Percentiles rank a stretch among this genome's conserved stretches.
phyloP scores from a whole-genome alignment of 495 filamentous ascomycete genomes.

The Clohesyomyces aquaticus region DNA sequence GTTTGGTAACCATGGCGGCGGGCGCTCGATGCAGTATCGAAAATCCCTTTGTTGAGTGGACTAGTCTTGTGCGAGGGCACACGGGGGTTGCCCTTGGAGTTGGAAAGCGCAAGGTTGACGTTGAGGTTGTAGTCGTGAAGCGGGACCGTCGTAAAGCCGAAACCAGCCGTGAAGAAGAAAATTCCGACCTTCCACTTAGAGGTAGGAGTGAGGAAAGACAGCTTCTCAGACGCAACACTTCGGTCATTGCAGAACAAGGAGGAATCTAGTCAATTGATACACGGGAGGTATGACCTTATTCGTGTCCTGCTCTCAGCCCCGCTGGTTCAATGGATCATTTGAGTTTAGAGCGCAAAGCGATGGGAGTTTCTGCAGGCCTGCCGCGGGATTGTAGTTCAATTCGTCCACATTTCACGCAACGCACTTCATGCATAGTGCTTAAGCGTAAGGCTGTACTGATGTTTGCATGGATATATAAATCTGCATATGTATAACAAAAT shows the following conservation, averaged over 20 bases:
- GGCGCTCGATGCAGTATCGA: constrained; percentile 32
- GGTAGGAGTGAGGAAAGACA: not conserved
- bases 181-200: constrained; percentile 3
- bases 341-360: not conserved
- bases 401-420: not conserved
- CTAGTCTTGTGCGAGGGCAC: not conserved
- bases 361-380: not conserved
- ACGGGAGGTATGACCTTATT: not conserved
- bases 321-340: not conserved
- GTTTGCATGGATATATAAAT: constrained; percentile 3
- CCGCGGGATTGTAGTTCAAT: not conserved
- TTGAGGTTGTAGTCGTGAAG: not conserved
- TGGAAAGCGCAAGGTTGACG: not conserved
- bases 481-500: constrained; percentile 3
- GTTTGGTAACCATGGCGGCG: constrained; percentile 25
- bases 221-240: not conserved
- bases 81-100: not conserved
- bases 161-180: not conserved
- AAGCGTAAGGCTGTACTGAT: not conserved
- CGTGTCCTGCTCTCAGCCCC: constrained; percentile 1
- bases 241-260: not conserved
- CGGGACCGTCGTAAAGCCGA: not conserved
- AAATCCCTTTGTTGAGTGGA: constrained; percentile 4
- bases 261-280: not conserved
- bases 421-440: not conserved